Percentiles rank a stretch among this genome's conserved stretches.
phyloP scores from a whole-genome alignment of 2,329 filamentous ascomycete genomes.

The Beauveria caledonica region DNA sequence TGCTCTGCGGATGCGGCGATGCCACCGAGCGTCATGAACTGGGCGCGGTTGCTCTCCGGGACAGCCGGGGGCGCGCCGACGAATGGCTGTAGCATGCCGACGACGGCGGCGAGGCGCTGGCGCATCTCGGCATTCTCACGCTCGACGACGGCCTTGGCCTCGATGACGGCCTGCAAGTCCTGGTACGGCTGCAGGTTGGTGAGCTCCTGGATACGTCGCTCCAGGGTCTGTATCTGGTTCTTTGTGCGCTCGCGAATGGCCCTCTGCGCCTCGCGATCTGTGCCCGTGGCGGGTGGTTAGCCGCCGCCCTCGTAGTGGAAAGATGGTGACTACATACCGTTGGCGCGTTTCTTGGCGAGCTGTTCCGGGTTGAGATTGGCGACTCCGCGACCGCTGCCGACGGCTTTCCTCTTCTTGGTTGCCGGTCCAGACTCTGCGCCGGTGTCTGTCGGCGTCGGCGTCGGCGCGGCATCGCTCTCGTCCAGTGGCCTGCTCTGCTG shows the following conservation, averaged over 20 bases:
- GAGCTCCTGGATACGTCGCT: constrained; percentile 65
- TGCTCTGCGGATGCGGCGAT: background rate
- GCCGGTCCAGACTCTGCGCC: background rate
- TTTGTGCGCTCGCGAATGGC: constrained; percentile 78
- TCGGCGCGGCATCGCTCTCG: constrained; percentile 2
- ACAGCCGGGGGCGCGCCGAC: constrained; percentile 23
- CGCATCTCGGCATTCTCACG: constrained; percentile 75
- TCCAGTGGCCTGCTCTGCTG: background rate
- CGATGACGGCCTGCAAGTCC: constrained; percentile 68
- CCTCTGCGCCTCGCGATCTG: constrained; percentile 75
- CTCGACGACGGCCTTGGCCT: constrained; percentile 69
- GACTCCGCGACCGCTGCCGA: constrained; percentile 39
- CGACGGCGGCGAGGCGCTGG: constrained; percentile 54
- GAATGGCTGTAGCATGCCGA: constrained; percentile 56
- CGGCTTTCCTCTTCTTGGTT: constrained; percentile 38
- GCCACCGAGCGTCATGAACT: background rate
- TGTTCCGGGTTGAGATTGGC: constrained; percentile 66
- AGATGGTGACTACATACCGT: constrained; percentile 32
- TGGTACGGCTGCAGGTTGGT: constrained; percentile 75
- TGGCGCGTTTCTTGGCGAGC: constrained; percentile 57
- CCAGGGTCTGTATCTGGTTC: constrained; percentile 67
- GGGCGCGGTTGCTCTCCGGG: no score
- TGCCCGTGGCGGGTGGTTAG: no score
- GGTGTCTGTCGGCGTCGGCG: background rate
- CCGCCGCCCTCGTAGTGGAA: no score